Evolutionary conservation across 768 basidiomycete species (phyloP), one percentile per base, ranked within the genome.

Genomic region (Phanerochaete sordida): DNA sequence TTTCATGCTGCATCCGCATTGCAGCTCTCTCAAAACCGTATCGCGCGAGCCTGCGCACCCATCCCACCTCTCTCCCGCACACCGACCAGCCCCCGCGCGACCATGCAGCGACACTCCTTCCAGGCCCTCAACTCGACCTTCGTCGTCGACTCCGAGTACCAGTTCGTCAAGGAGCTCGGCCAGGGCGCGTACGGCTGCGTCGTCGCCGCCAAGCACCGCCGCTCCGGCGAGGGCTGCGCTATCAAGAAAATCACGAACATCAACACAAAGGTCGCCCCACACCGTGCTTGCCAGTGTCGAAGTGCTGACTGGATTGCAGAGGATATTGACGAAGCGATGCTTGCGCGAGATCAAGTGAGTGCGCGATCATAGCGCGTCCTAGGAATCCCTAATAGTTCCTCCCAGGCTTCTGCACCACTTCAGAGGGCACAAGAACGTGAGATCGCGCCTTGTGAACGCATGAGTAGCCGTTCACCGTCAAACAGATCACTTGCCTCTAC

Each of bases 161-260:
- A 90, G 70, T 96, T 91, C 73, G 92, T 95, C 75, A 98, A 98
- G 77, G 95, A 98, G 70, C 90, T 98, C 56, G 94, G 95, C 30
- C 93, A 95, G 73, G 94, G 95, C 65, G 94, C 95, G 23, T 96
- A 97, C 72, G 93, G 95, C 44, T 94, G 90, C 69, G 93, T 95
- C 64, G 88, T 94, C 58, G 83, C 90, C 27, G 95, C 95, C 0
- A 85, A 85, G 65, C 91, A 94, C 75, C 86, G 85, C 63, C 75
- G 86, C 66, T 87, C 91, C 1, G 91, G 91, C 24, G 92, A 95
- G 69, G 90, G 90, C 11, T 93, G 93, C 65, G 93, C 93, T 66
- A 95, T 96, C 77, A 96, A 96, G 82, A 95, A 95, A 80, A 95
- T 95, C 70, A 91, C 92, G 60, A 93, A 93, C 70, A 94, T 94